Percentiles rank a stretch among this genome's conserved stretches.
phyloP scores from a whole-genome alignment of 306 rosid species.

The Chamaecrista fasciculata region DNA sequence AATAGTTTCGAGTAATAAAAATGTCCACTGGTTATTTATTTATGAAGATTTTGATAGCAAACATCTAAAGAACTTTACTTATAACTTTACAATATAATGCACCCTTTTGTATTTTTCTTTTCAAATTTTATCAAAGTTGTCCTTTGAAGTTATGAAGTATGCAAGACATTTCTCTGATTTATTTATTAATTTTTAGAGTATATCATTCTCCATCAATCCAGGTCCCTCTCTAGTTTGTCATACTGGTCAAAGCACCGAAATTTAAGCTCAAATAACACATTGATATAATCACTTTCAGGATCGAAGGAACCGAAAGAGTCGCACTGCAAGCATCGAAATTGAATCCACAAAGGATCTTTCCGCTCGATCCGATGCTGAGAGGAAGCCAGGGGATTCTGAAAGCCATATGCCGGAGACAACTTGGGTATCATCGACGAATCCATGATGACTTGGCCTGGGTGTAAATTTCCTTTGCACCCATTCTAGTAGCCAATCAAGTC shows the following conservation, averaged over 20 bases:
- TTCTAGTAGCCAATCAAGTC: slow-evolving; percentile 38
- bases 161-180: background rate
- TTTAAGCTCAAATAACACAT: background rate
- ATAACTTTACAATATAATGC: background rate
- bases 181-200: background rate
- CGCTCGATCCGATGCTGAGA: slow-evolving; percentile 43
- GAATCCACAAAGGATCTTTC: slow-evolving; percentile 68
- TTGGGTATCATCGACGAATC: slow-evolving; percentile 49
- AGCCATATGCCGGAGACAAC: slow-evolving; percentile 41
- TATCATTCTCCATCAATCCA: background rate
- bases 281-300: slow-evolving; percentile 51
- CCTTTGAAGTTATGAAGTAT: background rate
- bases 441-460: slow-evolving; percentile 28
- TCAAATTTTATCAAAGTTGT: background rate
- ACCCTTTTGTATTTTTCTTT: background rate
- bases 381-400: slow-evolving; percentile 41
- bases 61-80: no score
- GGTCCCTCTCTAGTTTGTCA: background rate
- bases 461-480: slow-evolving; percentile 29
- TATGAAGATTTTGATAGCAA: no score
- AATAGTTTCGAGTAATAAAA: no score
- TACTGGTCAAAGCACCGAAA: slow-evolving; percentile 5
- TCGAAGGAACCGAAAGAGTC: slow-evolving; percentile 76
- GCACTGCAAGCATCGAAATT: slow-evolving; percentile 64
- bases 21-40: no score